Evolutionary conservation across 164 flowering plant genomes (phyloP).

Genomic region (Hamamelis virginiana): DNA sequence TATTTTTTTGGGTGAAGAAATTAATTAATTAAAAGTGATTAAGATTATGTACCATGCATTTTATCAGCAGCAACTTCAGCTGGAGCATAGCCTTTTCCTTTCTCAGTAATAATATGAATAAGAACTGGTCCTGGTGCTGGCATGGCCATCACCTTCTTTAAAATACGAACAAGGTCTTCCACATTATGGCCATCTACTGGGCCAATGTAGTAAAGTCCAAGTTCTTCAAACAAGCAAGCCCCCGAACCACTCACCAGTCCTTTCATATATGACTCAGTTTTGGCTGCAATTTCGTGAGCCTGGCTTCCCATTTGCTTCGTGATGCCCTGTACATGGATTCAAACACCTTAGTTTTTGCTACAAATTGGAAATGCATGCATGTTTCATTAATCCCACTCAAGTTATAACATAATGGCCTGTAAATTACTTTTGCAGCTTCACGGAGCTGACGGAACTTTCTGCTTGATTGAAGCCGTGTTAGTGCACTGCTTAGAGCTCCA

Average conservation of each 20-base stretch:
- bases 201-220: constrained; percentile 42
- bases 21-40: background rate
- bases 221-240: constrained; percentile 32
- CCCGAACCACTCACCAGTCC: constrained; percentile 21
- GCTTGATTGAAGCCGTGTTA: constrained; percentile 36
- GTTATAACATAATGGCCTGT: no score
- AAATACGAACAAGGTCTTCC: constrained; percentile 38
- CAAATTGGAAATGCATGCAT: no score
- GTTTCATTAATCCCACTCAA: no score
- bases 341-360: background rate
- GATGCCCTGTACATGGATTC: constrained; percentile 25
- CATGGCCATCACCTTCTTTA: constrained; percentile 36
- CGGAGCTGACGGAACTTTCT: constrained; percentile 35
- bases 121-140: constrained; percentile 51
- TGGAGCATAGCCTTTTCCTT: constrained; percentile 55
- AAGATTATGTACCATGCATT: constrained; percentile 36
- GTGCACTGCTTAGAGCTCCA: constrained; percentile 43
- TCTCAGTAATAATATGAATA: constrained; percentile 48
- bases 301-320: constrained; percentile 38
- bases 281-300: constrained; percentile 33
- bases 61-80: constrained; percentile 47
- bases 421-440: constrained; percentile 39
- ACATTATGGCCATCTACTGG: constrained; percentile 43
- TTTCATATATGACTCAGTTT: constrained; percentile 19
- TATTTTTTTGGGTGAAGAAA: no score